phyloP scores from a whole-genome alignment of 2,329 filamentous ascomycete genomes.

The Emericellopsis cladophorae region DNA sequence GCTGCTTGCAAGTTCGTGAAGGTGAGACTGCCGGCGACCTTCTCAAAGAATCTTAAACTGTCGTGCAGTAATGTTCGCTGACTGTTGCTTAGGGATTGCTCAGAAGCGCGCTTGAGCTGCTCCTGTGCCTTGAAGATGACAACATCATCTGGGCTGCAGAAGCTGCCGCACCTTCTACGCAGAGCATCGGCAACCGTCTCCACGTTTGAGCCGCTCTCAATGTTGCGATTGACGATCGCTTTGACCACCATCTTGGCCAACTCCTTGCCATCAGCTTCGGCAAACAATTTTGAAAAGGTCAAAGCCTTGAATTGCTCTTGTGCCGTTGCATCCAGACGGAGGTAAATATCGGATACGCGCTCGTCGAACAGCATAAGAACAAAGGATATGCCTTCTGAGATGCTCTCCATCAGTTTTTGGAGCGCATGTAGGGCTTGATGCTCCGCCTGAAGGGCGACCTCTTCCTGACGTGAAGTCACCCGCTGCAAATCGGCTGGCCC shows the following conservation, averaged over 20 bases:
- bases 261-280: constrained; percentile 65
- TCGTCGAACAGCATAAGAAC: constrained; percentile 92
- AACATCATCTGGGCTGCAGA: constrained; percentile 94
- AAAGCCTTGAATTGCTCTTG: constrained; percentile 61
- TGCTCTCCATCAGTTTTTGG: constrained; percentile 73
- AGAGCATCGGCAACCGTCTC: constrained; percentile 96
- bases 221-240: constrained; percentile 95
- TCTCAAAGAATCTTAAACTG: constrained; percentile 76
- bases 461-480: constrained; percentile 72
- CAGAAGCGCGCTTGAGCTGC: constrained; percentile 76
- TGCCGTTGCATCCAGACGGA: constrained; percentile 57
- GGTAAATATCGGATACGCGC: constrained; percentile 76
- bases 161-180: constrained; percentile 82
- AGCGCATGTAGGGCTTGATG: constrained; percentile 85
- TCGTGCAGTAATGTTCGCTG: constrained; percentile 72
- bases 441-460: constrained; percentile 84
- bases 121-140: constrained; percentile 98
- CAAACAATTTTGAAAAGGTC: constrained; percentile 83
- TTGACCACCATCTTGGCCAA: constrained; percentile 92
- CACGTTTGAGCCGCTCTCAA: constrained; percentile 91
- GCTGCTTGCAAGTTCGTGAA: constrained; percentile 70
- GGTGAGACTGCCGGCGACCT: constrained; percentile 73
- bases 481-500: constrained; percentile 76
- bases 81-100: constrained; percentile 64
- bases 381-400: constrained; percentile 94